Percentiles rank a stretch among this genome's conserved stretches.
Evolutionary conservation across 306 rosid species (phyloP).

Genomic region (Cyclanthera cordifolia): DNA sequence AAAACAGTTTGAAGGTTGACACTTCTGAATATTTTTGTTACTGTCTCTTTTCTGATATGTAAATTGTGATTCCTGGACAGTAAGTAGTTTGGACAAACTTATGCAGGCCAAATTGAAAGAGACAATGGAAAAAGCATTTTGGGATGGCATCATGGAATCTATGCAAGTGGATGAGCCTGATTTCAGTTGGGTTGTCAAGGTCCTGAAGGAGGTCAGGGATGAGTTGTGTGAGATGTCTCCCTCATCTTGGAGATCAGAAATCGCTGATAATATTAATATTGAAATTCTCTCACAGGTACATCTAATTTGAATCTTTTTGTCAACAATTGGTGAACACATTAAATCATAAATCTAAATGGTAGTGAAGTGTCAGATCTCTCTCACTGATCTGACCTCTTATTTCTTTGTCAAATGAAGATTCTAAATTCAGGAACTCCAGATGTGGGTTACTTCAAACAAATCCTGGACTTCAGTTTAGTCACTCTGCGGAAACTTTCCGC

Average conservation of each 20-base stretch:
- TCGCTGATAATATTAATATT: constrained; percentile 54
- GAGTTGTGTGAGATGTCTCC: constrained; percentile 83
- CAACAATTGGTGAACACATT: neutral
- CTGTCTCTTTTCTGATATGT: neutral
- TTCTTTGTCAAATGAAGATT: constrained; percentile 33
- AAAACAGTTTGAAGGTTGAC: constrained; percentile 51
- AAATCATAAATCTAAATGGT: neutral
- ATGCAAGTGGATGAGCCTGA: constrained; percentile 53
- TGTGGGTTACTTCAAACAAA: constrained; percentile 61
- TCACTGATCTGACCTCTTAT: constrained; percentile 8
- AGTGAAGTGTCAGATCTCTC: neutral
- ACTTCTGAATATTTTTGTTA: constrained; percentile 9
- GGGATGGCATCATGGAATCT: constrained; percentile 81
- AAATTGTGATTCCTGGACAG: neutral
- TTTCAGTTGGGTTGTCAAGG: constrained; percentile 52
- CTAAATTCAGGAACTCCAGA: constrained; percentile 67
- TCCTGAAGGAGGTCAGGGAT: constrained; percentile 76
- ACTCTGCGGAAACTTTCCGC: constrained; percentile 78
- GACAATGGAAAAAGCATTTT: constrained; percentile 81
- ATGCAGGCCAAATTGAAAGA: constrained; percentile 53
- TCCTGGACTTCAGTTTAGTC: constrained; percentile 62
- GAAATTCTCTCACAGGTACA: constrained; percentile 68
- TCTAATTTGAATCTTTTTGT: constrained; percentile 5
- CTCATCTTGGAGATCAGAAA: constrained; percentile 59
- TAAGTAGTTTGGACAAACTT: neutral